Conservation (phyloP, 106 monocot species). For the Amphibolis antarctica region DNA sequence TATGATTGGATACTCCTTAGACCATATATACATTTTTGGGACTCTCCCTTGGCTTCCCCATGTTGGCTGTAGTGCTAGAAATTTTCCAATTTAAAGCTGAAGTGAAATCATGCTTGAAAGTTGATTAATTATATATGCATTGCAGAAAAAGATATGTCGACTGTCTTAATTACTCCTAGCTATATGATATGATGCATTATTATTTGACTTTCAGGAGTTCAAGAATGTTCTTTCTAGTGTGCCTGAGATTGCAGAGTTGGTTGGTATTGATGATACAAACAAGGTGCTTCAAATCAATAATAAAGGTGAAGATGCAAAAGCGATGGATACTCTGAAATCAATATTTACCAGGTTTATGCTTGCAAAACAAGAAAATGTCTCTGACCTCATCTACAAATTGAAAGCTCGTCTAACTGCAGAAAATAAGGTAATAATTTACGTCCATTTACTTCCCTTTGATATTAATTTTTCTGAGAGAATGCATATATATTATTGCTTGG, state of each 20-base stretch:
- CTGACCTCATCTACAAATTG: constrained; percentile 40
- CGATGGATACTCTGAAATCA: constrained; percentile 32
- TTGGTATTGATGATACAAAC: constrained; percentile 33
- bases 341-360: constrained; percentile 76
- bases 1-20: too few species aligned
- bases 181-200: neutral
- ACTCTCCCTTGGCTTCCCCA: too few species aligned
- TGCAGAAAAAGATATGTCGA: too few species aligned
- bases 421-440: constrained; percentile 46
- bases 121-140: too few species aligned
- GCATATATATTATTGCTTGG: too few species aligned
- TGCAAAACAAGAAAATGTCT: constrained; percentile 41
- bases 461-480: neutral
- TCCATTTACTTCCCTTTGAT: neutral
- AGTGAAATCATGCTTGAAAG: too few species aligned
- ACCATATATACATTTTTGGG: too few species aligned
- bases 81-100: too few species aligned
- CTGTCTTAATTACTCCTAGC: too few species aligned
- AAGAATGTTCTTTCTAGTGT: constrained; percentile 48
- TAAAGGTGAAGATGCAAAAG: constrained; percentile 15
- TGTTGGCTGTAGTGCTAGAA: too few species aligned
- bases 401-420: constrained; percentile 38
- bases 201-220: constrained; percentile 62
- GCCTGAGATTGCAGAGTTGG: constrained; percentile 65
- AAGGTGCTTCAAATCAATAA: constrained; percentile 27